A percentile compares a stretch with the other conserved stretches of the same genome.
Evolutionary conservation across 164 flowering plant species (phyloP).

Genomic region (Vitis amurensis): DNA sequence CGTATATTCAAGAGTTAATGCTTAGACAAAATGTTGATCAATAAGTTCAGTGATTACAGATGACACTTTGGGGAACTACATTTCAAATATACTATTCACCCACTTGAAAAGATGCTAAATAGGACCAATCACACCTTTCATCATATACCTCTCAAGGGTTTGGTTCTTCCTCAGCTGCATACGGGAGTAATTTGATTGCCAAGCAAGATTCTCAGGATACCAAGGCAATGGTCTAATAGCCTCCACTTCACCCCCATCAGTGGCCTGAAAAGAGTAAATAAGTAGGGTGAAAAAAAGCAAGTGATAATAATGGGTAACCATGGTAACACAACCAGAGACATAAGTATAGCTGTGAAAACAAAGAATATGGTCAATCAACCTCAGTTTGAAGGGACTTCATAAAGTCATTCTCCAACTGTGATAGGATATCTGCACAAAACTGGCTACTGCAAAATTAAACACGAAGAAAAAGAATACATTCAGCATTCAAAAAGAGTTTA

Average conservation of each 20-base stretch:
- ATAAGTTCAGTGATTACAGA: no score
- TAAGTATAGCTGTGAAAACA: not conserved
- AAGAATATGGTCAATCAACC: slow-evolving; percentile 36
- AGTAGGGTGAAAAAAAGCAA: not conserved
- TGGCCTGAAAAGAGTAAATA: slow-evolving; percentile 32
- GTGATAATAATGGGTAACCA: not conserved
- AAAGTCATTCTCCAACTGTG: slow-evolving; percentile 80
- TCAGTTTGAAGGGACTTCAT: slow-evolving; percentile 74
- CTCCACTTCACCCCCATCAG: slow-evolving; percentile 61
- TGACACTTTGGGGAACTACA: no score
- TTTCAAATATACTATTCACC: not conserved
- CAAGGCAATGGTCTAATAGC: slow-evolving; percentile 87
- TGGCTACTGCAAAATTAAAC: slow-evolving; percentile 63
- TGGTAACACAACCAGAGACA: not conserved
- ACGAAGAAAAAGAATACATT: not conserved
- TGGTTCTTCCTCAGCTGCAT: slow-evolving; percentile 91
- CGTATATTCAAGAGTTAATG: no score
- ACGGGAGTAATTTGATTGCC: slow-evolving; percentile 94
- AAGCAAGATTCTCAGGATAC: slow-evolving; percentile 94
- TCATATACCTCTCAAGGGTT: slow-evolving; percentile 71
- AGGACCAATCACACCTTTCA: not conserved
- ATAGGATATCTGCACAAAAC: slow-evolving; percentile 65
- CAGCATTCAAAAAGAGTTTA: not conserved
- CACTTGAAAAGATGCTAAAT: not conserved
- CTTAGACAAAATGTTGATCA: no score